Evolutionary conservation across 1,139 yeast species (phyloP), one percentile per base, ranked within the genome.

Genomic region (Geotrichum bryndzae): DNA sequence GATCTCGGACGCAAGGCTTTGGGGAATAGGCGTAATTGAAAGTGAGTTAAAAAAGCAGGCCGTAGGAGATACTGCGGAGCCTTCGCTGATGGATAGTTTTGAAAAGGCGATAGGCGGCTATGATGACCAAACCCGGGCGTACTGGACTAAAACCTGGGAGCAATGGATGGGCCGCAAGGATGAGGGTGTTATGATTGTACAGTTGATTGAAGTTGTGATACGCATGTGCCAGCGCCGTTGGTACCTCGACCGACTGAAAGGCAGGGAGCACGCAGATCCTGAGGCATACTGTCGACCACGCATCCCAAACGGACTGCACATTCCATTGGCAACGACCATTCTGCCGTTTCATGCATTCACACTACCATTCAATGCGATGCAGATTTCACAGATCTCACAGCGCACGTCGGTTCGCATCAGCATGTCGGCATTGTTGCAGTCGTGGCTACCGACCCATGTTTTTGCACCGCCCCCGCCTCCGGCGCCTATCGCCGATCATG

Each of bases 341-440:
- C 61, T 73, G 8, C 76, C 76, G 1, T 74, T 74, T 61, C 76
- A 74, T 57, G 72, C 76, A 2, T 74, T 74, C 60, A 73, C 75
- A 0, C 65, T 74, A 1, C 76, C 76, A 1, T 68, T 74, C 23
- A 64, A 65, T 13, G 58, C 71, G 1, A 50, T 58, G 0, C 73
- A 73, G 56, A 68, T 73, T 6, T 65, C 68, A 2, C 68, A 68
- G 18, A 71, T 73, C 13, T 68, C 73, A 2, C 73, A 72, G 56
- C 65, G 68, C 23, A 68, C 73, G 8, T 72, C 76, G 0, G 65
- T 70, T n/a, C 64, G 74, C n/a, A 68, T 71, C 6, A 67, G 75
- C 6, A 68, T 70, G 61, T 59, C 70, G 1, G 65, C 70, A 1
- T 58, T 69, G 51, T 63, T 66, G 1, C 72, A 68, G 50, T 51